phyloP scores from a whole-genome alignment of 495 filamentous ascomycete species.

The Extremus antarcticus region DNA sequence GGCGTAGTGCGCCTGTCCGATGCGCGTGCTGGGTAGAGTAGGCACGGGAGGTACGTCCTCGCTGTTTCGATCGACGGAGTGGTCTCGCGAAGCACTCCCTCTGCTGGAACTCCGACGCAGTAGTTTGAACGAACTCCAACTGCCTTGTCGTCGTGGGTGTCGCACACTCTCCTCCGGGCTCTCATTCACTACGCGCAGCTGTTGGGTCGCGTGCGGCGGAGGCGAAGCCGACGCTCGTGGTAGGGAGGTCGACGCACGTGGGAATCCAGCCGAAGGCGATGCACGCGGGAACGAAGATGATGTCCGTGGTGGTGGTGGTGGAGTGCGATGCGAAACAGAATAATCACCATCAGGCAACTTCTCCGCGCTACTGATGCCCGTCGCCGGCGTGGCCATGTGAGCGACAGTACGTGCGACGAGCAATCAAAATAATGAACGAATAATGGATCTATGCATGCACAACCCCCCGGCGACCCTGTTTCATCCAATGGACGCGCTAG shows the following conservation, averaged over 20 bases:
- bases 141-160: background rate
- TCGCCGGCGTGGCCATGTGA: background rate
- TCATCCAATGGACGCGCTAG: no score
- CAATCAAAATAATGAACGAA: background rate
- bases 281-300: no score
- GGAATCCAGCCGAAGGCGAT: no score
- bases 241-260: background rate
- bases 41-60: conserved; percentile 1
- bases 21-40: background rate
- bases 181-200: background rate
- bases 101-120: background rate
- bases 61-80: background rate
- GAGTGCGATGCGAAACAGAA: background rate
- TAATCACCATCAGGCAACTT: background rate
- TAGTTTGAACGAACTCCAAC: background rate
- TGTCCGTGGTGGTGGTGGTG: background rate
- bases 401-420: no score
- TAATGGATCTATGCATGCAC: background rate
- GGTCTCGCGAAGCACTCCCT: background rate
- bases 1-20: background rate
- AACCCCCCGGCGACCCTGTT: no score
- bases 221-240: background rate
- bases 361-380: background rate
- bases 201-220: background rate
- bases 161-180: background rate